Evolutionary conservation across 2,329 filamentous ascomycete species (phyloP), one percentile per base, ranked within the genome.

Genomic region (Microsporum ferrugineum): DNA sequence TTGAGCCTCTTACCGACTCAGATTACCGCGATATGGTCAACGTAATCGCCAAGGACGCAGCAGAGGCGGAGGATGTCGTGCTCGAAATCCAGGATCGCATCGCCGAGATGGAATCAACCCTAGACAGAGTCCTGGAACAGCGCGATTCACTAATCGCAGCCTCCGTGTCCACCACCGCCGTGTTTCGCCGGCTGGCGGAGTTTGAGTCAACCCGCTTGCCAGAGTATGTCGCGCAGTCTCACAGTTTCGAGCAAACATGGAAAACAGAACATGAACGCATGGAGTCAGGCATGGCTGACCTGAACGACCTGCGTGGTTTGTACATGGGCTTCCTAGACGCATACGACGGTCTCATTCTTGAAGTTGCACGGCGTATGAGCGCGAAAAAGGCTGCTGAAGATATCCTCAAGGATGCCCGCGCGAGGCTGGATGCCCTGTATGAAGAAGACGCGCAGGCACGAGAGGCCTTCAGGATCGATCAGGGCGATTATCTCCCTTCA

Each of bases 281-380:
- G 29, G 79, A 81, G 39, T 79, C 76, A 14, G 88, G 85, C 66
- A 82, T 96, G 45, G 77, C 81, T 7, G 89, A 95, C 68, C 87
- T 97, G 73, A 84, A 87, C 58, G 83, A 84, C 27, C 82, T 96
- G 68, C 81, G 85, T 8, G 79, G 83, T n/a, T 89, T 96, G 68
- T 97, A 96, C 73, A 88, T 92, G 63, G 86, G 87, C 17, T 99
- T 97, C 68, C 80, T 88, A 23, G 82, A 84, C 59, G 89, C 91
- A 0, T 97, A 99, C 70, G 88, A 90, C 66, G 85, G 87, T 23
- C 78, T 99, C 10, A 81, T 96, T 29, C 80, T 95, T 1, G 94
- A 99, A 72, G 87, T 91, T 4, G 87, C 88, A 59, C 81, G 94
- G 29, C 82, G 94, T 7, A 84, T 84, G 63, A 78, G 81, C 12